Conservation (phyloP, 257 asterid species). For the Nicotiana otophora region DNA sequence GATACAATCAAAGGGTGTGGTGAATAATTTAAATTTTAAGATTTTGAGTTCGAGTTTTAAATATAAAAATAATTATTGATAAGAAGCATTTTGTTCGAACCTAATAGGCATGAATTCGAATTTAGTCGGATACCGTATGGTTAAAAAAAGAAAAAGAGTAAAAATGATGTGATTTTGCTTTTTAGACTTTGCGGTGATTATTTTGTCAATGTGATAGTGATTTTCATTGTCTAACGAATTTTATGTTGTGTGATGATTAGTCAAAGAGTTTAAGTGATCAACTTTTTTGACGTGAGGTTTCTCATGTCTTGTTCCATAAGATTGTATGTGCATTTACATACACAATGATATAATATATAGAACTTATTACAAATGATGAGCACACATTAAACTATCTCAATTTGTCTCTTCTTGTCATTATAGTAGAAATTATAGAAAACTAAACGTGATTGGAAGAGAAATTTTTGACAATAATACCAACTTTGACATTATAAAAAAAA, state of each 20-base stretch:
- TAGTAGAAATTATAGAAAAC: background rate
- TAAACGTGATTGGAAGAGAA: conserved; percentile 10
- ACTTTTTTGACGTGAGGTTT: conserved; percentile 6
- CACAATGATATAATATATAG: background rate
- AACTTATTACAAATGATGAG: background rate
- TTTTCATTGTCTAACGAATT: background rate
- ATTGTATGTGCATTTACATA: background rate
- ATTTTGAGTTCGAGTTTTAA: too few relatives aligned
- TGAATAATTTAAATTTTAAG: too few relatives aligned
- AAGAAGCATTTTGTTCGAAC: too few relatives aligned
- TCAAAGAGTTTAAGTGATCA: background rate
- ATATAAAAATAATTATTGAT: too few relatives aligned
- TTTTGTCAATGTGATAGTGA: background rate
- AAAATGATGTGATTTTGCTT: background rate
- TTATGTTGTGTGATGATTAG: conserved; percentile 6
- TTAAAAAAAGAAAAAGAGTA: too few relatives aligned
- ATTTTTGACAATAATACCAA: background rate
- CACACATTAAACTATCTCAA: background rate
- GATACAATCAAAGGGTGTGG: too few relatives aligned
- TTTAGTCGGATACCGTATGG: too few relatives aligned
- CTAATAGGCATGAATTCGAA: too few relatives aligned
- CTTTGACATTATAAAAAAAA: background rate
- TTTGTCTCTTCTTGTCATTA: background rate
- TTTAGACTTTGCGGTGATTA: background rate
- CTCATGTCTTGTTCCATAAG: background rate